phyloP scores from a whole-genome alignment of 805 yeast genomes.

The Candida orba region DNA sequence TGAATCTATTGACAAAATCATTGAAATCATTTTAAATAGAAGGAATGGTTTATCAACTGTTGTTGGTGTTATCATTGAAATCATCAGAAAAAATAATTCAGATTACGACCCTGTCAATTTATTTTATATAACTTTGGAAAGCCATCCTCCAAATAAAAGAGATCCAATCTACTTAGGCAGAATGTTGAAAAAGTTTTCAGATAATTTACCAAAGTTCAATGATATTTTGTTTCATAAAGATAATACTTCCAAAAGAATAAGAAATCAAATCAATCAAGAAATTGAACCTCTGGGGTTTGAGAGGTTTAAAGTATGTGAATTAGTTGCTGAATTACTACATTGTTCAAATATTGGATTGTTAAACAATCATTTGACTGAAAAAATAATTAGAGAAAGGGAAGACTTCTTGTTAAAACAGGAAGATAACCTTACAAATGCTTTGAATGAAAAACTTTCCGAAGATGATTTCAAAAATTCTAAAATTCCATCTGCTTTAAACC shows the following conservation, averaged over 20 bases:
- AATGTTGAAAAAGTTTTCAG: conserved; percentile 66
- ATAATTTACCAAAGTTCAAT: conserved; percentile 49
- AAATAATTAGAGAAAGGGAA: conserved; percentile 65
- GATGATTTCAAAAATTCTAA: conserved; percentile 1
- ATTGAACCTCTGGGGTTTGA: conserved; percentile 89
- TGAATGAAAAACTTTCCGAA: conserved; percentile 20
- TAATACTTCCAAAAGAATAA: conserved; percentile 24
- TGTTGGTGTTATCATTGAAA: conserved; percentile 87
- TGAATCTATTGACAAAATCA: conserved; percentile 50
- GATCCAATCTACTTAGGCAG: conserved; percentile 90
- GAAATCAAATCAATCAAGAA: conserved; percentile 42
- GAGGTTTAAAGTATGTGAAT: conserved; percentile 84
- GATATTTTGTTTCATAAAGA: conserved; percentile 30
- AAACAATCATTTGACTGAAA: conserved; percentile 69
- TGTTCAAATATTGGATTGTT: conserved; percentile 93
- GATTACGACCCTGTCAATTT: conserved; percentile 89
- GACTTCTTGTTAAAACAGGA: conserved; percentile 37
- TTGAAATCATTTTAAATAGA: conserved; percentile 56
- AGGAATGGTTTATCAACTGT: conserved; percentile 85
- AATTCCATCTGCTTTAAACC: conserved; percentile 8
- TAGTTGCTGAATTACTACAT: conserved; percentile 89
- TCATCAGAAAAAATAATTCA: conserved; percentile 90
- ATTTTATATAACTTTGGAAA: conserved; percentile 61
- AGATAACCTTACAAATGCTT: conserved; percentile 20
- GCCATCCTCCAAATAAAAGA: conserved; percentile 81